Conservation (phyloP, 192 early-diverging fungal species). For the Coemansia sp. region DNA sequence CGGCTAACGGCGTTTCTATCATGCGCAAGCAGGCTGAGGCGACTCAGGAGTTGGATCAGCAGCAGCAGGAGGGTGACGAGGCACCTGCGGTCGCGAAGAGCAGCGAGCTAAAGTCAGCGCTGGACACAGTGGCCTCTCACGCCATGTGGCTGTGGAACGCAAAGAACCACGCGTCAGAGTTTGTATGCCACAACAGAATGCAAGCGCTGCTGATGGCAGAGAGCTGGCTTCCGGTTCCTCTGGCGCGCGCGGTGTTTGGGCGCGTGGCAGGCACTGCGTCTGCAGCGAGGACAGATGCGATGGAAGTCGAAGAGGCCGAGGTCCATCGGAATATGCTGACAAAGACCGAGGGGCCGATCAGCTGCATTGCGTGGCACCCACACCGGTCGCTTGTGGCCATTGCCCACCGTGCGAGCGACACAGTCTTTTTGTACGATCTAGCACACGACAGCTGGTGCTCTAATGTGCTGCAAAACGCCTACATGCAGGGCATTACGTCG, state of each 20-base stretch:
- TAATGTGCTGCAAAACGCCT: slow-evolving; percentile 42
- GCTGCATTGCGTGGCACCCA: slow-evolving; percentile 77
- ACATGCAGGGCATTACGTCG: slow-evolving; percentile 47
- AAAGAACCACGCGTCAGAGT: slow-evolving; percentile 29
- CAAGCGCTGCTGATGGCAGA: slow-evolving; percentile 24
- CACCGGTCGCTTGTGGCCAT: slow-evolving; percentile 70
- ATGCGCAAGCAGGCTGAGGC: slow-evolving; percentile 1
- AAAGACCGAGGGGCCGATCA: slow-evolving; percentile 52
- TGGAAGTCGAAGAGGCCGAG: slow-evolving; percentile 27
- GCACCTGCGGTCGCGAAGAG: background rate
- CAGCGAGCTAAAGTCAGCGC: background rate
- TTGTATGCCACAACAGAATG: slow-evolving; percentile 3
- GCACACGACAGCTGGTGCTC: slow-evolving; percentile 58
- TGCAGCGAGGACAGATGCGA: slow-evolving; percentile 26
- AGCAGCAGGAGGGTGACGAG: background rate
- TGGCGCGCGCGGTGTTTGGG: slow-evolving; percentile 31
- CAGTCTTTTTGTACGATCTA: slow-evolving; percentile 72
- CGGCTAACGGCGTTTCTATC: slow-evolving; percentile 6
- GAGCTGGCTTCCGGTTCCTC: slow-evolving; percentile 38
- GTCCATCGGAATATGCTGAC: slow-evolving; percentile 38
- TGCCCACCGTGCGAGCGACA: slow-evolving; percentile 64
- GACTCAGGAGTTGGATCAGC: background rate
- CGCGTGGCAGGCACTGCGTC: slow-evolving; percentile 28
- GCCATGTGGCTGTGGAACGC: slow-evolving; percentile 48
- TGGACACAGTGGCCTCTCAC: slow-evolving; percentile 13